phyloP scores from a whole-genome alignment of 2,329 filamentous ascomycete genomes.

The Neurospora sp. region DNA sequence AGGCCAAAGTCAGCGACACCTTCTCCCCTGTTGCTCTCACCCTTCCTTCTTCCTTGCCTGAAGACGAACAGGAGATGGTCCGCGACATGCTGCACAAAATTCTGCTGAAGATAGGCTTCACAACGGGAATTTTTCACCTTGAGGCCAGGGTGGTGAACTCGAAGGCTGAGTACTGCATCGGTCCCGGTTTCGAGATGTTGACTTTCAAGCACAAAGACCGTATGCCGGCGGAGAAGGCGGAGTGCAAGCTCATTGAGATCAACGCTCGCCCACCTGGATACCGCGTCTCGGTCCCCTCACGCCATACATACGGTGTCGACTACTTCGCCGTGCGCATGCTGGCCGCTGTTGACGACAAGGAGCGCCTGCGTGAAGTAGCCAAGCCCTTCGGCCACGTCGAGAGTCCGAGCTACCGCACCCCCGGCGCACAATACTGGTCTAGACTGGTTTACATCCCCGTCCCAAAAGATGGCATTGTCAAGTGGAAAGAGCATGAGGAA shows the following conservation, averaged over 20 bases:
- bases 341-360: constrained; percentile 11
- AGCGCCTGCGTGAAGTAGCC: constrained; percentile 3
- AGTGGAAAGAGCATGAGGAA: not conserved
- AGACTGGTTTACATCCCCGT: constrained; percentile 16
- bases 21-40: constrained; percentile 17
- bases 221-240: not conserved
- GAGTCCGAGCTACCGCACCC: not conserved
- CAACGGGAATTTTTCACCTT: constrained; percentile 17
- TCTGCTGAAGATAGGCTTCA: constrained; percentile 14
- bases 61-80: constrained; percentile 12
- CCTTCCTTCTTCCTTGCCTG: constrained; percentile 13
- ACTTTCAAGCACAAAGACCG: too few relatives aligned
- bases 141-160: constrained; percentile 15
- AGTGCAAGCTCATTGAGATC: constrained; percentile 17
- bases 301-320: constrained; percentile 18
- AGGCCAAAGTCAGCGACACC: constrained; percentile 14
- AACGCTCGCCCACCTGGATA: constrained; percentile 18
- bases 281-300: constrained; percentile 15
- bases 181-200: too few relatives aligned
- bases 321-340: constrained; percentile 19
- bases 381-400: too few relatives aligned
- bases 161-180: too few relatives aligned
- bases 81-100: constrained; percentile 11
- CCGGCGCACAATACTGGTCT: constrained; percentile 15
- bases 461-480: constrained; percentile 10